A percentile compares a stretch with the other conserved stretches of the same genome.
Evolutionary conservation across 805 yeast genomes (phyloP).

Genomic region (Ogataea angusta): DNA sequence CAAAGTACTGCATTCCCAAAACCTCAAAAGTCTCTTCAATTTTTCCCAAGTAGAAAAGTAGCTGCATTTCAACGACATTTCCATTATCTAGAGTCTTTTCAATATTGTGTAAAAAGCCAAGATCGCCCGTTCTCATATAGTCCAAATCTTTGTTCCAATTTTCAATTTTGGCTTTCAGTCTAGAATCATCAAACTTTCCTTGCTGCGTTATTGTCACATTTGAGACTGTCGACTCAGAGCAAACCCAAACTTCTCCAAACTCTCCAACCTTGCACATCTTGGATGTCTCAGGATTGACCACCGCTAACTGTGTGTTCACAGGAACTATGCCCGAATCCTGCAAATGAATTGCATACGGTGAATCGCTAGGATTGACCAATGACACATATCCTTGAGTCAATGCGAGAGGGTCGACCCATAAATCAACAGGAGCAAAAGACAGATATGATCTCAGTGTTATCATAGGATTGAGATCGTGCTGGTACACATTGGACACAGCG

Average conservation of each 20-base stretch:
- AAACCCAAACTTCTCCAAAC: conserved; percentile 96
- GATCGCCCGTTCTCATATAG: conserved; percentile 87
- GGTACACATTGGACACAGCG: conserved; percentile 73
- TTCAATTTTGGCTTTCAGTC: conserved; percentile 60
- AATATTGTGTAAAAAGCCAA: conserved; percentile 86
- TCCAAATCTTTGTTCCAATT: conserved; percentile 61
- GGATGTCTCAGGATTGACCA: conserved; percentile 91
- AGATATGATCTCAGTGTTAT: conserved; percentile 82
- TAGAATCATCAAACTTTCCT: conserved; percentile 43
- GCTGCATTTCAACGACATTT: conserved; percentile 51
- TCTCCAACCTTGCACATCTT: conserved; percentile 82
- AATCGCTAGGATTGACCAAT: conserved; percentile 69
- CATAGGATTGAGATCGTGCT: conserved; percentile 77
- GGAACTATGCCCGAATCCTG: conserved; percentile 98
- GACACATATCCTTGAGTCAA: conserved; percentile 86
- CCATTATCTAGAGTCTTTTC: conserved; percentile 33
- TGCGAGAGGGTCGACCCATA: conserved; percentile 84
- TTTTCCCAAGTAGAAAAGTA: conserved; percentile 79
- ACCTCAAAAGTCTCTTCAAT: conserved; percentile 87
- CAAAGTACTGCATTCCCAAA: conserved; percentile 88
- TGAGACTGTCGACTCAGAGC: conserved; percentile 76
- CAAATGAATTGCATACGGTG: conserved; percentile 65
- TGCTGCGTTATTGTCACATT: conserved; percentile 38
- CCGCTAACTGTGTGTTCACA: conserved; percentile 87
- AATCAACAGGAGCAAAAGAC: conserved; percentile 82